phyloP scores from a whole-genome alignment of 2,329 filamentous ascomycete genomes.

The Ophiostoma populinum region DNA sequence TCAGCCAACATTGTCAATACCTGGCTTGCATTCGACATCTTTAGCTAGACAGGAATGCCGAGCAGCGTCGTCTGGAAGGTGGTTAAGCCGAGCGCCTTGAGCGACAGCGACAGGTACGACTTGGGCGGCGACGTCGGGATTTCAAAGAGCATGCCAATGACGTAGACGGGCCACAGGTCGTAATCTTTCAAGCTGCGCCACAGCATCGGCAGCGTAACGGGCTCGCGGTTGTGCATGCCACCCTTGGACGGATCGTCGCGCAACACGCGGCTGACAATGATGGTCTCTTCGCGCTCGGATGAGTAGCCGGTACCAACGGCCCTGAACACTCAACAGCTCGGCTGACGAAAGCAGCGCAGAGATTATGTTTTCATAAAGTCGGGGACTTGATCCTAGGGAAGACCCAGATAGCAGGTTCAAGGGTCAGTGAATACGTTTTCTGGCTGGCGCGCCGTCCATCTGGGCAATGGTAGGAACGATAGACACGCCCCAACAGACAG shows the following conservation, averaged over 20 bases:
- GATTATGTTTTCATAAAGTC: no score
- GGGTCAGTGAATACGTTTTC: no score
- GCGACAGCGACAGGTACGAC: conserved; percentile 8
- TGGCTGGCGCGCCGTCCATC: no score
- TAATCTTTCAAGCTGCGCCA: conserved; percentile 8
- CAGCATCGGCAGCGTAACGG: conserved; percentile 25
- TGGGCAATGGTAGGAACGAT: no score
- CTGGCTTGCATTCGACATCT: no score
- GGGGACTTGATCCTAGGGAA: no score
- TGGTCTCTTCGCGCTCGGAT: conserved; percentile 35
- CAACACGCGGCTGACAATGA: conserved; percentile 38
- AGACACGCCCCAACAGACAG: no score
- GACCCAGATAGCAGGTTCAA: no score
- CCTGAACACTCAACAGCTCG: no score
- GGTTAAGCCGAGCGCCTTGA: conserved; percentile 8
- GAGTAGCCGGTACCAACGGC: no score
- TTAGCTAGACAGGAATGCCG: conserved; percentile 8
- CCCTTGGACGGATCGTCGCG: conserved; percentile 42
- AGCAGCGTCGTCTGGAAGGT: conserved; percentile 11
- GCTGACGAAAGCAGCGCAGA: no score
- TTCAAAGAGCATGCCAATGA: conserved; percentile 8
- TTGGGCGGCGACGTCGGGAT: conserved; percentile 6
- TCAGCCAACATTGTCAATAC: no score
- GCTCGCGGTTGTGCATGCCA: conserved; percentile 40
- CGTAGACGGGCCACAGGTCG: conserved; percentile 11